Evolutionary conservation across 805 yeast species (phyloP).

Genomic region (Limtongia smithiae): DNA sequence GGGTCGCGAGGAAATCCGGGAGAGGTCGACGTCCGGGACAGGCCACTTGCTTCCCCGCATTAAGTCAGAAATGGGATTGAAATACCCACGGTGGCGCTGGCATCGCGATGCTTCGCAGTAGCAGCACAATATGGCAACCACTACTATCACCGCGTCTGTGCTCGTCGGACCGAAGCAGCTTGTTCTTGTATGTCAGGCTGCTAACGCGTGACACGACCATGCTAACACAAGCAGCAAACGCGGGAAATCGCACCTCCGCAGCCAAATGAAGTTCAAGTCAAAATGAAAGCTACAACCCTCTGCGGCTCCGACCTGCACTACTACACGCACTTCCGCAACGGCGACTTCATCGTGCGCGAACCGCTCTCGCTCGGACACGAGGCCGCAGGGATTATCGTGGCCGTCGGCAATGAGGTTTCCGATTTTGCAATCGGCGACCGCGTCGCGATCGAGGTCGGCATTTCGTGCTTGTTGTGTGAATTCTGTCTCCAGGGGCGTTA

Average conservation of each 20-base stretch:
- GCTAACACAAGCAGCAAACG: no score
- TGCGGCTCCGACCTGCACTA: slow-evolving; percentile 40
- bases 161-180: no score
- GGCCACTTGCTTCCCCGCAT: no score
- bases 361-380: slow-evolving; percentile 57
- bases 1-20: no score
- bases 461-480: slow-evolving; percentile 51
- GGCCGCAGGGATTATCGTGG: slow-evolving; percentile 46
- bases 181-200: no score
- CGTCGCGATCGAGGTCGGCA: slow-evolving; percentile 61
- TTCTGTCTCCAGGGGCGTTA: slow-evolving; percentile 50
- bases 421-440: slow-evolving; percentile 50
- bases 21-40: no score
- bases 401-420: slow-evolving; percentile 47
- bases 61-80: no score
- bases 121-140: no score
- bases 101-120: no score
- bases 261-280: not conserved
- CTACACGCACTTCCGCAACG: slow-evolving; percentile 52
- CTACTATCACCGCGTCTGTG: no score
- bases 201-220: no score
- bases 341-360: slow-evolving; percentile 42
- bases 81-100: no score
- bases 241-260: not conserved
- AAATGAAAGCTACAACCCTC: not conserved